These are phyloP conservation scores for Paxillus rubicundulus DNA, from an alignment of 768 basidiomycete species.

Conservation along the genomic window DNA sequence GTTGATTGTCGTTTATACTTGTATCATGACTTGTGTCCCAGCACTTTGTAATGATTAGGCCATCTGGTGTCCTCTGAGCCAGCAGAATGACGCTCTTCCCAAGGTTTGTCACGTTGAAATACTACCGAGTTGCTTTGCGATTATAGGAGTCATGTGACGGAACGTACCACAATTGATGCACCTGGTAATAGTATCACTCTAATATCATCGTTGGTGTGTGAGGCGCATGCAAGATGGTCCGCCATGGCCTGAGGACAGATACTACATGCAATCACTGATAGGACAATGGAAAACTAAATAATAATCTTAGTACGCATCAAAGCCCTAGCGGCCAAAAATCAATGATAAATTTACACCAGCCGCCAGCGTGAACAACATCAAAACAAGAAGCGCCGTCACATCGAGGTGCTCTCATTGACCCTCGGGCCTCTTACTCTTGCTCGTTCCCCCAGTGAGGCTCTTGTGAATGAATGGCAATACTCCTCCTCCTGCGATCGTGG, in stretches of 20 bases:
- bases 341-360: neutral
- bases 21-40: neutral
- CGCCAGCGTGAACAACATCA: neutral
- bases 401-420: constrained; percentile 19
- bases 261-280: constrained; percentile 13
- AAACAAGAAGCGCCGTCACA: neutral
- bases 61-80: too few species aligned
- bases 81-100: too few species aligned
- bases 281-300: constrained; percentile 6
- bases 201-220: too few species aligned
- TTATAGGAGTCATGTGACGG: too few species aligned
- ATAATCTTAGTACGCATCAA: constrained; percentile 20
- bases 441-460: constrained; percentile 55
- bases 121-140: too few species aligned
- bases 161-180: too few species aligned
- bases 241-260: neutral
- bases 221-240: too few species aligned
- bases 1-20: neutral
- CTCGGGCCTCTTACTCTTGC: constrained; percentile 48
- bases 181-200: too few species aligned
- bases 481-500: constrained; percentile 90
- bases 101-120: too few species aligned
- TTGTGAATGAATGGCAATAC: constrained; percentile 89
- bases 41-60: too few species aligned
- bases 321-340: neutral